These are phyloP conservation scores for Neurospora sp. DNA, from an alignment of 495 filamentous ascomycete genomes.

Conservation along the genomic window DNA sequence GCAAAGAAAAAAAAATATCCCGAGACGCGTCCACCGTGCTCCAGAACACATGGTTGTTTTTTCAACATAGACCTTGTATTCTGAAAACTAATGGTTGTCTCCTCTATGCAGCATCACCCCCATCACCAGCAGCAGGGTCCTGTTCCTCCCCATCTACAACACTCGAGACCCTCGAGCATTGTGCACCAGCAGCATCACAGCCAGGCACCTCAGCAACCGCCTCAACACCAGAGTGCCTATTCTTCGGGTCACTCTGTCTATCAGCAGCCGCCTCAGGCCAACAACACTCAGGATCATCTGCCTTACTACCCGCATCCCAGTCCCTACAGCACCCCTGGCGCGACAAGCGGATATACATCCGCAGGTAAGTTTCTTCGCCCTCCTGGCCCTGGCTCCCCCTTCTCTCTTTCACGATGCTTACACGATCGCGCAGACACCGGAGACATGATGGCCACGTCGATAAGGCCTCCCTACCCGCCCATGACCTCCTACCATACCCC, in stretches of 20 bases:
- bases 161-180: slow-evolving; percentile 54
- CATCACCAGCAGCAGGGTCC: slow-evolving; percentile 50
- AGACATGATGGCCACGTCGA: slow-evolving; percentile 91
- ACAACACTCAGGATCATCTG: slow-evolving; percentile 47
- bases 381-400: slow-evolving; percentile 2
- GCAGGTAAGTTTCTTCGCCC: slow-evolving; percentile 53
- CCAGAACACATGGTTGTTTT: slow-evolving; percentile 21
- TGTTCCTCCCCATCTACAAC: slow-evolving; percentile 47
- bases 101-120: slow-evolving; percentile 51
- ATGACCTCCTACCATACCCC: slow-evolving; percentile 80
- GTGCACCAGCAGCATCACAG: slow-evolving; percentile 56
- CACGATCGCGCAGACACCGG: slow-evolving; percentile 51
- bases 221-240: slow-evolving; percentile 49
- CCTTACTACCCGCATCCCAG: slow-evolving; percentile 66
- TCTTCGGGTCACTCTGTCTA: slow-evolving; percentile 48
- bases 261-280: slow-evolving; percentile 34
- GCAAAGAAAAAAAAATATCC: slow-evolving; percentile 31
- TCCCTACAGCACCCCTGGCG: slow-evolving; percentile 63
- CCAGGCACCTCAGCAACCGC: slow-evolving; percentile 33
- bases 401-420: slow-evolving; percentile 16
- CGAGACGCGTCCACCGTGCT: slow-evolving; percentile 29
- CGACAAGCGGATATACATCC: slow-evolving; percentile 62
- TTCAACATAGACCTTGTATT: slow-evolving; percentile 23
- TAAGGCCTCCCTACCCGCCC: slow-evolving; percentile 73
- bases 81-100: slow-evolving; percentile 40